Conservation (phyloP, 768 basidiomycete species). For the Mycena belliarum region DNA sequence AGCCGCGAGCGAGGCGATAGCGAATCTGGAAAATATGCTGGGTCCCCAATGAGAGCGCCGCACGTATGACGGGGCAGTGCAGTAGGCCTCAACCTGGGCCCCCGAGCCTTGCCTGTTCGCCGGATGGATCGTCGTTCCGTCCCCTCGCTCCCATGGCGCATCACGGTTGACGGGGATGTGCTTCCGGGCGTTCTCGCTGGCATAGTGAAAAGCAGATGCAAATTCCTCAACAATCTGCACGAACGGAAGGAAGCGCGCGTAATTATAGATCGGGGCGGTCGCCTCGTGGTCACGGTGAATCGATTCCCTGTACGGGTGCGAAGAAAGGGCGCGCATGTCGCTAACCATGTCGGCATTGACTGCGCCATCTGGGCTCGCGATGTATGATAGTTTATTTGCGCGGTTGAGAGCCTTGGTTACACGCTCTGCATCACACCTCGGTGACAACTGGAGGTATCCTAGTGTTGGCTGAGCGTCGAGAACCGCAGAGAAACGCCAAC, state of each 20-base stretch:
- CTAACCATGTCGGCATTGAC: neutral
- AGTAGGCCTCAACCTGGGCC: constrained; percentile 25
- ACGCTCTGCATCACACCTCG: constrained; percentile 37
- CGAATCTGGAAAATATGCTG: constrained; percentile 26
- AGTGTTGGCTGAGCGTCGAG: neutral
- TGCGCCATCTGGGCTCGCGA: constrained; percentile 16
- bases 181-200: constrained; percentile 9
- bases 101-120: constrained; percentile 4
- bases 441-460: constrained; percentile 43
- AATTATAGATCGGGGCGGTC: constrained; percentile 26
- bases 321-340: constrained; percentile 1
- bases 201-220: constrained; percentile 6
- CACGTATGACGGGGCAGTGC: constrained; percentile 8
- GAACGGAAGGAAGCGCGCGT: constrained; percentile 24
- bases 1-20: constrained; percentile 31
- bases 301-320: constrained; percentile 7
- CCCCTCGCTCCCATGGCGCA: constrained; percentile 1
- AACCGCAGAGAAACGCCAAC: too few species aligned
- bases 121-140: neutral
- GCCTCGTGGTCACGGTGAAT: constrained; percentile 20
- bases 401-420: constrained; percentile 30
- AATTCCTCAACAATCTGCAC: constrained; percentile 21
- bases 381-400: constrained; percentile 31
- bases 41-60: constrained; percentile 23
- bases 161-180: constrained; percentile 13